These are phyloP conservation scores for Oryza longistaminata DNA, from an alignment of 176 grass and related monocot genomes.

Conservation along the genomic window DNA sequence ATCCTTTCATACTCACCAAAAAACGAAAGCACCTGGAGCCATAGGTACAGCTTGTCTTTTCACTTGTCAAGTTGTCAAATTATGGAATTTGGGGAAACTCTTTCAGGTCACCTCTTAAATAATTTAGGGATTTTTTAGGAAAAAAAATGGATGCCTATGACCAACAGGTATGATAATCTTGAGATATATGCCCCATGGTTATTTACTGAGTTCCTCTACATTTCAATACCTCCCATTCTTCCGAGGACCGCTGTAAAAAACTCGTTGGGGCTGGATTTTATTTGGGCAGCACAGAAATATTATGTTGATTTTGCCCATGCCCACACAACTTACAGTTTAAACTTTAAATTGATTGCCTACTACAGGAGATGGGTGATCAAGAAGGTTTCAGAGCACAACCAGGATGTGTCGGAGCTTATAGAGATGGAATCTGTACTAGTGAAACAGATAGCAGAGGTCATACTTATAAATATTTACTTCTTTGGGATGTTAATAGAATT, in stretches of 20 bases:
- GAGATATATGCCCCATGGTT: not conserved
- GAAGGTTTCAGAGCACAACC: constrained; percentile 53
- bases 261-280: constrained; percentile 1
- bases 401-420: constrained; percentile 52
- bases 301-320: constrained; percentile 6
- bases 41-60: constrained; percentile 45
- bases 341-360: constrained; percentile 27
- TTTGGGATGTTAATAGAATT: not conserved
- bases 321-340: not conserved
- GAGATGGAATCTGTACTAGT: constrained; percentile 70
- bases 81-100: not conserved
- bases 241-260: not conserved
- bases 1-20: constrained; percentile 67
- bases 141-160: not conserved
- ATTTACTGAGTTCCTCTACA: not conserved
- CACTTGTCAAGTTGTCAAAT: not conserved
- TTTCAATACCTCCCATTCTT: not conserved
- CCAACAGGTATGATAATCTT: not conserved
- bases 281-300: not conserved
- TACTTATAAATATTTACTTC: constrained; percentile 6
- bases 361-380: constrained; percentile 91
- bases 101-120: not conserved
- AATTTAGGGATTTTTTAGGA: not conserved
- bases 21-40: constrained; percentile 67
- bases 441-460: constrained; percentile 83